Evolutionary conservation across 1,284 basidiomycete genomes (phyloP).

Genomic region (Phenoliferia sp.): DNA sequence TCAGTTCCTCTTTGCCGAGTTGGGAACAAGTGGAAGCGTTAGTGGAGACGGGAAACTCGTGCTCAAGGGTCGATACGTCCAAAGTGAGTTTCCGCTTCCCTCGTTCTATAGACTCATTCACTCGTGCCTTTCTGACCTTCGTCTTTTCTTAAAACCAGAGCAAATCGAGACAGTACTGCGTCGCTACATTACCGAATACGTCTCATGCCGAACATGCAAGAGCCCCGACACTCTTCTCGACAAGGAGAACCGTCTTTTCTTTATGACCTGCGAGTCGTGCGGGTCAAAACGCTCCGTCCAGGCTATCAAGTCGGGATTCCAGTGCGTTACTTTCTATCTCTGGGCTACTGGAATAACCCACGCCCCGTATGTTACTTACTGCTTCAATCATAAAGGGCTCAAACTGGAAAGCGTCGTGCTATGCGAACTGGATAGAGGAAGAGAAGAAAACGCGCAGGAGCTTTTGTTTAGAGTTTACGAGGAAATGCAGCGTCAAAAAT

Average conservation of each 20-base stretch:
- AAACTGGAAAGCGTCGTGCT: constrained; percentile 3
- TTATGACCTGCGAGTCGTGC: constrained; percentile 75
- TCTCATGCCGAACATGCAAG: constrained; percentile 99
- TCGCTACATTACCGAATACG: constrained; percentile 98
- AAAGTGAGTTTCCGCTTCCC: constrained; percentile 48
- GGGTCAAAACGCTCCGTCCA: constrained; percentile 69
- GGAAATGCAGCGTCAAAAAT: neutral
- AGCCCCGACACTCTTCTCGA: constrained; percentile 92
- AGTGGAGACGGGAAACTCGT: constrained; percentile 89
- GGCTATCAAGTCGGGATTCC: constrained; percentile 95
- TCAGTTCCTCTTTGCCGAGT: constrained; percentile 93
- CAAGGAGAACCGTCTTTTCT: constrained; percentile 98
- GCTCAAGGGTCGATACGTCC: constrained; percentile 97
- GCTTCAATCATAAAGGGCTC: neutral
- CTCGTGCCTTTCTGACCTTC: neutral
- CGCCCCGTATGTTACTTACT: neutral
- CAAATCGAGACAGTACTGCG: constrained; percentile 97
- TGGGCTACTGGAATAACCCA: no score
- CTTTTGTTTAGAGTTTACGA: neutral
- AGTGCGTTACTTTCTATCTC: neutral
- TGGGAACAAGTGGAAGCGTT: constrained; percentile 95
- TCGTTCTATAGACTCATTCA: neutral
- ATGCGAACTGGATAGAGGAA: neutral
- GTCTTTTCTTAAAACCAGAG: constrained; percentile 31
- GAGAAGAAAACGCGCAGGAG: neutral